Evolutionary conservation across 192 early-diverging fungal species (phyloP), one percentile per base, ranked within the genome.

Genomic region (Rhizophagus sp.): DNA sequence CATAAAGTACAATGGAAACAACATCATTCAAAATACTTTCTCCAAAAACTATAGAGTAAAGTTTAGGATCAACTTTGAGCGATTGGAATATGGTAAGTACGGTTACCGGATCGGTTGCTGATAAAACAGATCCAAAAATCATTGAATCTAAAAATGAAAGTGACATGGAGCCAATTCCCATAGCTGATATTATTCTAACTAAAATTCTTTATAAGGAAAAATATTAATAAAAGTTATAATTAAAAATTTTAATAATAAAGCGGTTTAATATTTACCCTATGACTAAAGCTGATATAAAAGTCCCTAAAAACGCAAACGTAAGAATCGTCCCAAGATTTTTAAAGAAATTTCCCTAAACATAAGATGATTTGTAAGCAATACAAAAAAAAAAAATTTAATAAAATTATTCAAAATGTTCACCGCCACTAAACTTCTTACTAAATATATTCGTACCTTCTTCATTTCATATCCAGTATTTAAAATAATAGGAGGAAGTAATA

Each of bases 41-140:
- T 47, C 98, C 98, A 85, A 97, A 99, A 62, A 99, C 96, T 72
- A 99, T 94, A 6, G 98, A 94, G 83, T 96, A 98, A 63, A 99
- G 83, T 85, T 95, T 93, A 4, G 96, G 96, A 74, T 99, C 98
- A 52, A 99, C 98, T 76, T 92, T 90, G 73, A 97, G 87, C 79
- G 97, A 95, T 78, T 95, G 90, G 83, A 99, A 98, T 50, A 99
- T 95, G 7, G 98, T 93, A 75, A 99, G 87, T 34, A 99, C 94
- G 0, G 98, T 98, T 44, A 99, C 97, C 3, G 98, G 97, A 83
- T 99, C 98, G 2, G 98, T 99, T 22, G 98, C 96, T 12, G 95
- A 97, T 67, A 99, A 84, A 72, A 99, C 96, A 15, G 96, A 89
- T 22, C 98, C 98, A 82, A 98, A 95, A 34, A 97, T 94, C 85